Conservation (phyloP, 768 basidiomycete species). For the Termitomyces sp. region DNA sequence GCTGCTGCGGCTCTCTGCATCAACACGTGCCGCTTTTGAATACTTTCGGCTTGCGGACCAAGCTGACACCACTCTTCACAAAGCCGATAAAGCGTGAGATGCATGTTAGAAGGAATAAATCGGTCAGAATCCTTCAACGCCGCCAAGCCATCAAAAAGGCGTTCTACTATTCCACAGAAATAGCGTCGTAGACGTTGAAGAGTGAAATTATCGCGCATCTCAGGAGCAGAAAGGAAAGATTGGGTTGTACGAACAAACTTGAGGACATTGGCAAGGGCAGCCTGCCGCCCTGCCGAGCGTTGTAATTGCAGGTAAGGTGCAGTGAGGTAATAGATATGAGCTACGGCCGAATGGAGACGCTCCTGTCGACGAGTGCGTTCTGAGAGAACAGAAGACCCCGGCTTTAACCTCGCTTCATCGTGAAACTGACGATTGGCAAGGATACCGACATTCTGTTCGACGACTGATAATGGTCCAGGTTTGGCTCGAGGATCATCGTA, state of each 20-base stretch:
- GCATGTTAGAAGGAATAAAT: conserved; percentile 70
- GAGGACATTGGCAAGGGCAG: conserved; percentile 72
- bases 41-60: conserved; percentile 68
- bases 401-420: conserved; percentile 54
- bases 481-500: conserved; percentile 68
- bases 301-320: conserved; percentile 72
- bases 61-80: conserved; percentile 95
- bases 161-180: conserved; percentile 87
- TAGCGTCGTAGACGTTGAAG: conserved; percentile 81
- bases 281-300: conserved; percentile 61
- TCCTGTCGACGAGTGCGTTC: conserved; percentile 69
- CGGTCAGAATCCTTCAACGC: conserved; percentile 69
- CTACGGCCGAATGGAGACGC: conserved; percentile 80
- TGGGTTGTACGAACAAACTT: conserved; percentile 86
- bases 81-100: conserved; percentile 74
- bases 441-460: conserved; percentile 33
- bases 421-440: conserved; percentile 53
- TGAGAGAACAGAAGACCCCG: conserved; percentile 33
- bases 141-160: conserved; percentile 73
- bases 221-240: conserved; percentile 63
- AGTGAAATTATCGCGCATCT: conserved; percentile 70
- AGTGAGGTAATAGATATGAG: conserved; percentile 84
- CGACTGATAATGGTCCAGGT: conserved; percentile 26
- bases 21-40: conserved; percentile 59
- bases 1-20: conserved; percentile 69